Base-by-base conservation (phyloP, 345 rosid species). In the Boechera retrofracta region DNA sequence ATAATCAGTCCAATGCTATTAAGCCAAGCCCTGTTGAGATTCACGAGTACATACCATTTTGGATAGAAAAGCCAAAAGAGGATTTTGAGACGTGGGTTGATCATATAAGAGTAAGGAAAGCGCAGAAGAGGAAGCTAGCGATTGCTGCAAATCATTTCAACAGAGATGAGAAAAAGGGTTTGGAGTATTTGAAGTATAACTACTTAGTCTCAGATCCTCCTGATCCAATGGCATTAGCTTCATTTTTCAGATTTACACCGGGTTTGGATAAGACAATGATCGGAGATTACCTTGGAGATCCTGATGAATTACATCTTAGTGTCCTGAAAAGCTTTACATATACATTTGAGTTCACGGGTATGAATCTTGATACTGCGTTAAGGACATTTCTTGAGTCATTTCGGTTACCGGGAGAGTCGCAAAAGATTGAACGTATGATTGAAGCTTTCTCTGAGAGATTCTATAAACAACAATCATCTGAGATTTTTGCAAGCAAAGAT, bases 221-320 rank as follows among this genome's bases (percentile, higher is more conserved):
- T 21, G 87, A 90, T 65, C 85, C 98, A 4, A 90, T 85, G 84
- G 86, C 79, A 16, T 74, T 68, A 64, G 97, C 96, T 54, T 81
- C 77, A 72, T 94, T 94, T 85, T 92, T 92, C 44, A 85, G 96
- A 42, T 89, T 61, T 80, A 85, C 90, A 0, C 90, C 88, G 0
- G 92, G 90, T 32, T 88, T 94, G 12, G 92, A 90, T 71, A 94
- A 88, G 82, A 82, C 71, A 66, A 61, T 81, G 82, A 87, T 94
- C 0, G 98, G 98, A 15, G 98, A 94, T 76, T 90, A 87, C 79
- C 85, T 94, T 10, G 98, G 98, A 6, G 96, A 94, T 55, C 98
- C 98, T 13, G 98, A 89, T 68, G 98, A 89, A 10, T 82, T 94
- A 38, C 88, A 86, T 53, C 48, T 92, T 48, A 84, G 74, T 69